Conservation (phyloP, 495 filamentous ascomycete species). For the Chaetomium tenue region DNA sequence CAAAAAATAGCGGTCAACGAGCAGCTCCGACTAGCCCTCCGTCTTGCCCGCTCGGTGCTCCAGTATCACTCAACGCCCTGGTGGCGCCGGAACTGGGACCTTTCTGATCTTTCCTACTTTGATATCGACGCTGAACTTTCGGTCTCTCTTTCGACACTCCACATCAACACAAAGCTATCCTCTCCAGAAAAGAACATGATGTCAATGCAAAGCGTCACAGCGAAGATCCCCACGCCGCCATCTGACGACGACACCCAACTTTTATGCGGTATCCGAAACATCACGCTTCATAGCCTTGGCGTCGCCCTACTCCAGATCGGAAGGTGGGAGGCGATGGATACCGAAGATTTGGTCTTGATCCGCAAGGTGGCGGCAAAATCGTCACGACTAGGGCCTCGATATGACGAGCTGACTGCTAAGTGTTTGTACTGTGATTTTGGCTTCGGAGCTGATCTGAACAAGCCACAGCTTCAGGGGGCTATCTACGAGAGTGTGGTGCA, state of each 20-base stretch:
- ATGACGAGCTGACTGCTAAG: slow-evolving; percentile 7
- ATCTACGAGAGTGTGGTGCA: not conserved
- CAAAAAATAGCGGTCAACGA: not conserved
- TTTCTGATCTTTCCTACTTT: slow-evolving; percentile 6
- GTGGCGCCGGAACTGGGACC: slow-evolving; percentile 4
- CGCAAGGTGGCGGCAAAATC: not conserved
- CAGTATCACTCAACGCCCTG: slow-evolving; percentile 9
- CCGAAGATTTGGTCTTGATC: not conserved
- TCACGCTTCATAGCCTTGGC: slow-evolving; percentile 1
- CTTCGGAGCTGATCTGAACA: not conserved
- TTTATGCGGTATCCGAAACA: not conserved
- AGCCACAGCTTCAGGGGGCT: slow-evolving; percentile 3
- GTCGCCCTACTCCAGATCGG: slow-evolving; percentile 4
- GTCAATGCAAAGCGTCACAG: not conserved
- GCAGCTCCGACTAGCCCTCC: slow-evolving; percentile 3
- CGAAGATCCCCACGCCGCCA: not conserved
- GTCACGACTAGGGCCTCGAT: slow-evolving; percentile 1
- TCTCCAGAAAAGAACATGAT: not conserved
- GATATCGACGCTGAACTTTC: slow-evolving; percentile 6
- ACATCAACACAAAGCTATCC: not conserved
- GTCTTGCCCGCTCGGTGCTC: not conserved
- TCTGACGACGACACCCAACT: not conserved
- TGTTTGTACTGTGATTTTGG: slow-evolving; percentile 7
- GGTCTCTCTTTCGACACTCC: not conserved
- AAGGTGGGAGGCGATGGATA: slow-evolving; percentile 1